Conservation (phyloP, 2,329 filamentous ascomycete genomes). For the Colletotrichum neosansevieriae region DNA sequence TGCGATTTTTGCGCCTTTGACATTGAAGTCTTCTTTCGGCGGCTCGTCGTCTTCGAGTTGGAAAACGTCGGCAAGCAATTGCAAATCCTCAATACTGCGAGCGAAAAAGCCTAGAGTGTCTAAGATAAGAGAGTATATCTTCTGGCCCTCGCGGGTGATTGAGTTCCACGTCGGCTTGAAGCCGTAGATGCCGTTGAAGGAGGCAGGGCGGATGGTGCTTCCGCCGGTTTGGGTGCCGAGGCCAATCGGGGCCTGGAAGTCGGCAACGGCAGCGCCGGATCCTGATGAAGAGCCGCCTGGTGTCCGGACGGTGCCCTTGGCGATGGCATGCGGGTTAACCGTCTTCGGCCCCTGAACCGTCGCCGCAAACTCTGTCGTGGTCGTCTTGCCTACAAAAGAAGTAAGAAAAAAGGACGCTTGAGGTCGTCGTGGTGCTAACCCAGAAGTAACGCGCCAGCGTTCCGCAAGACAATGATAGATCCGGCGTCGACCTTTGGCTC, state of each 20-base stretch:
- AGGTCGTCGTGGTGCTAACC: conserved; percentile 43
- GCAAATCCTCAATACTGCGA: conserved; percentile 68
- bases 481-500: conserved; percentile 64
- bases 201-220: conserved; percentile 72
- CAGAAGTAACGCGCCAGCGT: conserved; percentile 69
- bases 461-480: conserved; percentile 63
- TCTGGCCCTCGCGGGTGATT: conserved; percentile 71
- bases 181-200: conserved; percentile 74
- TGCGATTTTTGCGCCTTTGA: conserved; percentile 66
- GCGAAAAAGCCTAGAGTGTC: conserved; percentile 74
- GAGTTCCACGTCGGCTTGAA: conserved; percentile 76
- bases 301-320: conserved; percentile 66
- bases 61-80: conserved; percentile 67
- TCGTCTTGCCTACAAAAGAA: conserved; percentile 50
- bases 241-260: conserved; percentile 70
- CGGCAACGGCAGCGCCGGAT: conserved; percentile 74
- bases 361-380: conserved; percentile 74
- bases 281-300: conserved; percentile 77
- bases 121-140: conserved; percentile 67
- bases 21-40: conserved; percentile 44
- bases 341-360: conserved; percentile 65
- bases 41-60: conserved; percentile 63
- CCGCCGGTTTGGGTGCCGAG: conserved; percentile 77
- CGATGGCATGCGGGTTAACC: conserved; percentile 68
- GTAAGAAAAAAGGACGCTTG: too few relatives aligned